Evolutionary conservation across 108 stramenopile species (phyloP).

Genomic region (Cyclostephanos tholiformis): DNA sequence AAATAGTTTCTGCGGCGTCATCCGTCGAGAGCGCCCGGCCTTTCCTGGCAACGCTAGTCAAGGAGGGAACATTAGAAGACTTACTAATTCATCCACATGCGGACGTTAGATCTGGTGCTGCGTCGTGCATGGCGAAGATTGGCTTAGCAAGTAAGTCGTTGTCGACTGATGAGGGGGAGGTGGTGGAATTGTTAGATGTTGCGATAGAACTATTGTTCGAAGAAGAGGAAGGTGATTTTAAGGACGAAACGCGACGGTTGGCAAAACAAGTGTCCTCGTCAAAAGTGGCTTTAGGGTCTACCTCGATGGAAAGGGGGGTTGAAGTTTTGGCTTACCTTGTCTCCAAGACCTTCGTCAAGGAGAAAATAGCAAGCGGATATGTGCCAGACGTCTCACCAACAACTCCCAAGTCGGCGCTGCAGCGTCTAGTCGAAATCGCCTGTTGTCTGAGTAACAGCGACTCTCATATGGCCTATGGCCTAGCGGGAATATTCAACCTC

Average conservation of each 20-base stretch:
- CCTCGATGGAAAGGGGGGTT: constrained; percentile 88
- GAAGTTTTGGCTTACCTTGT: constrained; percentile 91
- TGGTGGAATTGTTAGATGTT: constrained; percentile 73
- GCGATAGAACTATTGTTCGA: constrained; percentile 80
- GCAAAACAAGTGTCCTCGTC: constrained; percentile 5
- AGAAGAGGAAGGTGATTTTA: constrained; percentile 37
- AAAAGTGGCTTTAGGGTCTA: constrained; percentile 30
- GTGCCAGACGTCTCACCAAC: constrained; percentile 33
- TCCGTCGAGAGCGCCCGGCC: constrained; percentile 70
- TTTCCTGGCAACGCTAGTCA: constrained; percentile 55
- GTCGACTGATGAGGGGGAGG: constrained; percentile 69
- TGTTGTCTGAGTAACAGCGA: constrained; percentile 64
- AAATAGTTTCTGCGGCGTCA: constrained; percentile 74
- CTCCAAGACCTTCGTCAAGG: constrained; percentile 88
- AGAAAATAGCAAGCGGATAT: constrained; percentile 90
- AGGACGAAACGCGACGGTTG: constrained; percentile 9
- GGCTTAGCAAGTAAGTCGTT: constrained; percentile 71
- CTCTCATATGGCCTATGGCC: constrained; percentile 76
- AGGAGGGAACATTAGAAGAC: constrained; percentile 58
- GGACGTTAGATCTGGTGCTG: constrained; percentile 80
- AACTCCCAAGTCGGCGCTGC: constrained; percentile 55
- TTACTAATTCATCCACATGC: constrained; percentile 65
- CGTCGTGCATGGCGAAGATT: constrained; percentile 84
- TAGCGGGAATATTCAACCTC: constrained; percentile 85
- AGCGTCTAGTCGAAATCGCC: constrained; percentile 76